Evolutionary conservation across 75 land plant species (phyloP).

Genomic region (Adiantum capillusveneris): DNA sequence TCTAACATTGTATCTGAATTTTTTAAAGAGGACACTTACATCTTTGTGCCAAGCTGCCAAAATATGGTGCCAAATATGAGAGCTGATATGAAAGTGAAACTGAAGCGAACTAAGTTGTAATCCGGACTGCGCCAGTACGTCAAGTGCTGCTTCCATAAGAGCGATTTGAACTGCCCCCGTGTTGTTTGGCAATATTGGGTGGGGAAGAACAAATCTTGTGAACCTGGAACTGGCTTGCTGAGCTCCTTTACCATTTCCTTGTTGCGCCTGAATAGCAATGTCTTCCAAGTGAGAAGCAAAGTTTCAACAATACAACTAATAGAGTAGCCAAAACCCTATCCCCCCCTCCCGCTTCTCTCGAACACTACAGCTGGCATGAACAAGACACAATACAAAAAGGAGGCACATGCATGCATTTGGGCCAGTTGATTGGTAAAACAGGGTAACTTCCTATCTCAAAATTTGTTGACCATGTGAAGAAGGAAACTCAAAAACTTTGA

Average conservation of each 20-base stretch:
- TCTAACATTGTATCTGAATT: background rate
- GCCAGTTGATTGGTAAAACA: too few species aligned
- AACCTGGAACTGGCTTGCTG: constrained; percentile 31
- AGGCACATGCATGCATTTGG: too few species aligned
- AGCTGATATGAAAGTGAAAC: constrained; percentile 41
- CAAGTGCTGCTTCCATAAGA: constrained; percentile 57
- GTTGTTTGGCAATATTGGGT: constrained; percentile 37
- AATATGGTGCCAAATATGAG: constrained; percentile 54
- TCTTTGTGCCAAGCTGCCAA: constrained; percentile 46
- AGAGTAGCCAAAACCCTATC: too few species aligned
- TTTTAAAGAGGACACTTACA: constrained; percentile 30
- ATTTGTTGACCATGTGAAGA: too few species aligned
- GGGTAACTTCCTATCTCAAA: too few species aligned
- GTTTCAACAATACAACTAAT: too few species aligned
- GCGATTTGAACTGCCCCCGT: constrained; percentile 27
- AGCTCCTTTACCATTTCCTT: constrained; percentile 42
- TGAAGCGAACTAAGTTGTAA: constrained; percentile 50
- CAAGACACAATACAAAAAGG: too few species aligned
- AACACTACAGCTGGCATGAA: too few species aligned
- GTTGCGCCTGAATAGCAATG: too few species aligned
- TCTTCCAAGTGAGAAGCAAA: too few species aligned
- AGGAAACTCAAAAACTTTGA: too few species aligned
- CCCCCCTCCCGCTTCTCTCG: too few species aligned
- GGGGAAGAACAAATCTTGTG: constrained; percentile 43
- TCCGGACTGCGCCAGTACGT: constrained; percentile 72